Percentiles rank a stretch among this genome's conserved stretches.
These are phyloP conservation scores for Fomitopsis serialis DNA, from an alignment of 768 basidiomycete genomes.

Conservation along the genomic window DNA sequence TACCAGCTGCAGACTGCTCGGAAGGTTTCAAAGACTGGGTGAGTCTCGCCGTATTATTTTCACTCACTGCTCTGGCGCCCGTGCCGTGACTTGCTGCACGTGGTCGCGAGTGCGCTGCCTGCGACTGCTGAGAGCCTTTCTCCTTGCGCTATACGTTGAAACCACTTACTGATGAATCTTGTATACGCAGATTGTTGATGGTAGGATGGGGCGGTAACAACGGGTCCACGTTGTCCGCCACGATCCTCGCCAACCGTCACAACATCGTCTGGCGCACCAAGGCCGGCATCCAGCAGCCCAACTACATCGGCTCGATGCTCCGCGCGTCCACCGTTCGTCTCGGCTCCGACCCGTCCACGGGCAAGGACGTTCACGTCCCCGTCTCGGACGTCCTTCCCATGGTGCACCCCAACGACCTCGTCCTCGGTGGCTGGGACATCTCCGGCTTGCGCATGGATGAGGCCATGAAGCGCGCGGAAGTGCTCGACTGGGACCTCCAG, in stretches of 20 bases:
- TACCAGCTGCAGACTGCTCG: slow-evolving; percentile 91
- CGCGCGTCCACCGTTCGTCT: slow-evolving; percentile 94
- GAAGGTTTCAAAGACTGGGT: slow-evolving; percentile 91
- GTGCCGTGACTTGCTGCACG: too few relatives aligned
- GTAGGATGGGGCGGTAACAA: slow-evolving; percentile 98
- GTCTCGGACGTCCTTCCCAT: slow-evolving; percentile 91
- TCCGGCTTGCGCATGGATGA: slow-evolving; percentile 79
- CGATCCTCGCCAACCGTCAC: slow-evolving; percentile 93
- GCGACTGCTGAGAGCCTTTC: too few relatives aligned
- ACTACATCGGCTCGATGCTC: slow-evolving; percentile 96
- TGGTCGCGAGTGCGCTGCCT: too few relatives aligned
- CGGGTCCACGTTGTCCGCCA: slow-evolving; percentile 89
- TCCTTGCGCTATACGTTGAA: background rate
- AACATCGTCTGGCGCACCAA: slow-evolving; percentile 95
- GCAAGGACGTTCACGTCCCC: slow-evolving; percentile 90
- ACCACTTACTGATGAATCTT: slow-evolving; percentile 6
- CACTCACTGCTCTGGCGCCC: slow-evolving; percentile 7
- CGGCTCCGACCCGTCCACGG: slow-evolving; percentile 71
- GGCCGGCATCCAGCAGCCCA: slow-evolving; percentile 85
- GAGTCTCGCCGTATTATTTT: slow-evolving; percentile 33
- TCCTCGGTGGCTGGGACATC: slow-evolving; percentile 98
- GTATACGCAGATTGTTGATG: slow-evolving; percentile 76
- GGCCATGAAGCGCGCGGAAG: slow-evolving; percentile 90
- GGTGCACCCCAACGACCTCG: slow-evolving; percentile 97
- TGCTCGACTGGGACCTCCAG: slow-evolving; percentile 95